Base-by-base conservation (phyloP, 208 protist species). In the Trichomonas vaginalis region DNA sequence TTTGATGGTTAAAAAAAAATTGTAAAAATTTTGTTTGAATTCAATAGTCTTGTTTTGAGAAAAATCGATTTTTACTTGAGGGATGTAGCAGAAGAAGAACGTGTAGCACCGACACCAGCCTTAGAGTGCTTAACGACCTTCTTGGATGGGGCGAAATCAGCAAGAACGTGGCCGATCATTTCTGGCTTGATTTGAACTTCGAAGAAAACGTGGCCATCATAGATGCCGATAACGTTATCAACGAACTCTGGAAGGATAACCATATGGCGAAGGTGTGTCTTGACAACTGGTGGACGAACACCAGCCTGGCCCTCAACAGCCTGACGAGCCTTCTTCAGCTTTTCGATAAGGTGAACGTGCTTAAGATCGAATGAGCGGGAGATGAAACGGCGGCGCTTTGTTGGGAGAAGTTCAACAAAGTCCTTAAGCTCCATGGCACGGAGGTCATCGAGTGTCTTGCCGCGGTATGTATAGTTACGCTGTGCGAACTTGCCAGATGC, bases 211-310 rank as follows among this genome's bases (percentile, higher is more conserved):
- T 99, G 99, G 86, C 99, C 99, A 97, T 99, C 99, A 98, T 99
- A 99, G 95, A 99, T 98, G 97, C 98, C 99, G 96, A 99, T 98
- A 40, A 99, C 96, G 80, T 97, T 98, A 95, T 99, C 99, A 90
- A 99, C 99, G 99, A 99, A 99, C 97, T 99, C 98, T 95, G 99
- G 99, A 80, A 99, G 98, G 96, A 99, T 98, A 96, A 99, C 98
- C 97, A 99, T 99, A 17, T 27, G n/a, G 17, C 88, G 42, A 8
- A 95, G 40, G 49, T 95, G 88, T 79, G 88, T 95, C 37, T 70
- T 95, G 39, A 95, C 49, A 70, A 70, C 37, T 45, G 45, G 27
- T 95, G 88, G 88, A 9, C 40, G 27, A 35, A 51, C 49, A n/a
- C 82, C 82, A 39, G 49, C 17, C n/a, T 40, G 35, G 45, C 88